phyloP scores from a whole-genome alignment of 805 yeast species.

The Candida namnaoensis region DNA sequence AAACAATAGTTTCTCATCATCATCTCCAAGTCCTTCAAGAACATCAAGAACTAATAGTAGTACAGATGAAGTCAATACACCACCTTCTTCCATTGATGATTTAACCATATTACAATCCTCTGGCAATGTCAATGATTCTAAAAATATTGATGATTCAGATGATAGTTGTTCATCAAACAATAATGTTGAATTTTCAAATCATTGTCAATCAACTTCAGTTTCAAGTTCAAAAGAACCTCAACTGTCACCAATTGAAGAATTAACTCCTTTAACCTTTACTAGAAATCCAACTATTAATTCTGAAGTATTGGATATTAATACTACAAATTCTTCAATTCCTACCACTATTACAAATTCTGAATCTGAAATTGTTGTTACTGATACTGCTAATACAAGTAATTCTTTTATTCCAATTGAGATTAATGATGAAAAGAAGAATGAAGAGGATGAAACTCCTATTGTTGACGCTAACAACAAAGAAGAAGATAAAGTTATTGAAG shows the following conservation, averaged over 20 bases:
- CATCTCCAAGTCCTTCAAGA: slow-evolving; percentile 18
- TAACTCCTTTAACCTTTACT: too few relatives aligned
- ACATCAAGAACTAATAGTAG: slow-evolving; percentile 15
- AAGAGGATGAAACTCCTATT: too few relatives aligned
- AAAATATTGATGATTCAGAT: neutral
- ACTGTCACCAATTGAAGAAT: too few relatives aligned
- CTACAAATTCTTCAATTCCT: too few relatives aligned
- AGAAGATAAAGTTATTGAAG: too few relatives aligned
- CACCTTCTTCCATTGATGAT: slow-evolving; percentile 20
- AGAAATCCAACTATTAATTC: too few relatives aligned
- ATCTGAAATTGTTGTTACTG: neutral
- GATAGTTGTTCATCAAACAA: neutral
- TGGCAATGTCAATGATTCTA: neutral
- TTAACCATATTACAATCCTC: slow-evolving; percentile 4
- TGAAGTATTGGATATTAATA: too few relatives aligned
- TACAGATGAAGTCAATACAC: slow-evolving; percentile 14
- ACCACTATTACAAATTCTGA: neutral
- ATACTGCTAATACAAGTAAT: too few relatives aligned
- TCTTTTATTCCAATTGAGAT: too few relatives aligned
- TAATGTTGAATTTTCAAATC: neutral
- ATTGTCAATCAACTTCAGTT: neutral
- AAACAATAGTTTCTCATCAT: slow-evolving; percentile 5
- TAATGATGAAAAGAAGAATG: too few relatives aligned
- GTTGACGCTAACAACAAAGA: too few relatives aligned
- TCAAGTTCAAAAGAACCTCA: too few relatives aligned